These are phyloP conservation scores for Cymbopogon flexuosus DNA, from an alignment of 202 grass and related monocot genomes.

Conservation along the genomic window DNA sequence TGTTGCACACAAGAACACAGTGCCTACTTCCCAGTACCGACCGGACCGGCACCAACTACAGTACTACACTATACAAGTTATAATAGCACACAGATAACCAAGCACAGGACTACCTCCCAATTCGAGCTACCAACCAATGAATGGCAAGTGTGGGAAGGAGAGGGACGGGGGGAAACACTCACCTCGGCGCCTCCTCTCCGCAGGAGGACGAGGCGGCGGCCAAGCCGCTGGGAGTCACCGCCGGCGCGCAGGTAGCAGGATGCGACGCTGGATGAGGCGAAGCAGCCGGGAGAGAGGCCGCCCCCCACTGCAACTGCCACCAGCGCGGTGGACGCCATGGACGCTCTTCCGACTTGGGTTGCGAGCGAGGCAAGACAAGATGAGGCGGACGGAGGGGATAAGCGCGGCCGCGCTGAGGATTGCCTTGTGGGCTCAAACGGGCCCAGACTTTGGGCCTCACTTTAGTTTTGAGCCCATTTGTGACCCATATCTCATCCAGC, in stretches of 20 bases:
- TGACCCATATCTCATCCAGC: background rate
- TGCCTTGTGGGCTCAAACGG: background rate
- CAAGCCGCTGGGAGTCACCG: background rate
- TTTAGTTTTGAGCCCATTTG: background rate
- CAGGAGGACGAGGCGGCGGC: slow-evolving; percentile 3
- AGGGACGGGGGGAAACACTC: background rate
- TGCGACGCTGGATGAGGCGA: background rate
- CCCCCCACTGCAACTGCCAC: slow-evolving; percentile 15
- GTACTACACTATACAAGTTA: no score
- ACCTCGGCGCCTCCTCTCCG: slow-evolving; percentile 5
- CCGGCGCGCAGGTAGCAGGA: background rate
- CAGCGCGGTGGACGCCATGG: slow-evolving; percentile 32
- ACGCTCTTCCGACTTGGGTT: background rate
- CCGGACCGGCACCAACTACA: no score
- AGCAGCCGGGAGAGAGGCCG: background rate
- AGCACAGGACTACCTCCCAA: background rate
- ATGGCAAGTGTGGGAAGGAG: background rate
- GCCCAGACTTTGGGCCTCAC: background rate
- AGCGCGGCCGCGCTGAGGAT: background rate
- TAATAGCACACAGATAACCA: background rate
- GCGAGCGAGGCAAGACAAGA: background rate
- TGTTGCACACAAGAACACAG: no score
- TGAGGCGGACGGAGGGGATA: slow-evolving; percentile 29
- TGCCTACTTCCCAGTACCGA: no score
- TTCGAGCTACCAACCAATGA: background rate